Evolutionary conservation across 441 rosid genomes (phyloP).

Genomic region (Adansonia rubrostipa): DNA sequence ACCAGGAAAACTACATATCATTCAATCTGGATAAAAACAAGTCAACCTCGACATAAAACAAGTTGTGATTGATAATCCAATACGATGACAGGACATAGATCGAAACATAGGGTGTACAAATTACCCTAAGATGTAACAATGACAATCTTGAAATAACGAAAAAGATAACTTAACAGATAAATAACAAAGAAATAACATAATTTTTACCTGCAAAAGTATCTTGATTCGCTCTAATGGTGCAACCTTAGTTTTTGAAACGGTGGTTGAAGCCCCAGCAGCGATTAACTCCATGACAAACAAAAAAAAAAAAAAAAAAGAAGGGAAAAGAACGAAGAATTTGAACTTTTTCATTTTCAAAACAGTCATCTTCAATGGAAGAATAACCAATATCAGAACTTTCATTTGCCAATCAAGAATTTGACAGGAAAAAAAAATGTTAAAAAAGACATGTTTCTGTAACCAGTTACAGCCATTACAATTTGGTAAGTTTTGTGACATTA

Average conservation of each 20-base stretch:
- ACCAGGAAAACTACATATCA: background rate
- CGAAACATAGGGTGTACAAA: background rate
- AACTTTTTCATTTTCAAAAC: background rate
- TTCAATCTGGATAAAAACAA: background rate
- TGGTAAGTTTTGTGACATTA: background rate
- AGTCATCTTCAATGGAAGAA: constrained; percentile 12
- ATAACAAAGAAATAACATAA: background rate
- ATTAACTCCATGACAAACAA: constrained; percentile 1
- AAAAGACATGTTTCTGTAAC: background rate
- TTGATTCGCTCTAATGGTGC: constrained; percentile 23
- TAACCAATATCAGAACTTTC: background rate
- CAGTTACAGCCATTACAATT: background rate
- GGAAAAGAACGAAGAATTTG: constrained; percentile 11
- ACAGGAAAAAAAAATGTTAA: background rate
- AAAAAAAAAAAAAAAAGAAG: too few relatives aligned
- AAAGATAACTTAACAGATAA: background rate
- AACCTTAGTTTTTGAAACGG: background rate
- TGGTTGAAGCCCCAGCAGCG: background rate
- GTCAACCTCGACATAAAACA: too few relatives aligned
- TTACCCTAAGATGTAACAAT: background rate
- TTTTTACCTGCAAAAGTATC: constrained; percentile 22
- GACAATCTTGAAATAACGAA: background rate
- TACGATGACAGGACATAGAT: background rate
- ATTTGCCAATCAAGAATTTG: background rate
- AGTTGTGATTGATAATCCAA: too few relatives aligned